phyloP scores from a whole-genome alignment of 2,329 filamentous ascomycete genomes.

The Akanthomyces muscarius region DNA sequence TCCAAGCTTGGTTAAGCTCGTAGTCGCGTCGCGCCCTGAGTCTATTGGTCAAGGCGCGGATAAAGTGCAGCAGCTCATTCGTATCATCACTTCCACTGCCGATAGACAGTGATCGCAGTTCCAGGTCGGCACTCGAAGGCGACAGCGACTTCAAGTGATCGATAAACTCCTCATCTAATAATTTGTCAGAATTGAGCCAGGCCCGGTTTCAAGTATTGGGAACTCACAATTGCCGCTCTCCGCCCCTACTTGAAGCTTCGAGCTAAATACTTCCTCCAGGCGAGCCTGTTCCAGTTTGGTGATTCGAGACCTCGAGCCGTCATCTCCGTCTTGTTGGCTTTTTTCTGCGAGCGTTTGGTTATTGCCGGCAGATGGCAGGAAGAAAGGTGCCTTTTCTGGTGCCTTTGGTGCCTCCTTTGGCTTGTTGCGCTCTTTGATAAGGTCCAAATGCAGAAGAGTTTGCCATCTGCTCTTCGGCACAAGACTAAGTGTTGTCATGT shows the following conservation, averaged over 20 bases:
- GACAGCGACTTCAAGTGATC: constrained; percentile 74
- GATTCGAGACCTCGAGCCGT: constrained; percentile 57
- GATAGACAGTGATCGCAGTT: constrained; percentile 72
- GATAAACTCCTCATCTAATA: constrained; percentile 61
- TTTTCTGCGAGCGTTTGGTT: constrained; percentile 37
- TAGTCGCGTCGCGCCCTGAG: constrained; percentile 73
- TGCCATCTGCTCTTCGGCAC: constrained; percentile 93
- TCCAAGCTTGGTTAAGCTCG: constrained; percentile 94
- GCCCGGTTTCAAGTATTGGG: background rate
- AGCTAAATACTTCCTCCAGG: constrained; percentile 55
- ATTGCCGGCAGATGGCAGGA: constrained; percentile 66
- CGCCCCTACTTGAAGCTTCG: constrained; percentile 51
- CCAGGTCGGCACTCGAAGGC: constrained; percentile 83
- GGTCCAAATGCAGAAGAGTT: constrained; percentile 84
- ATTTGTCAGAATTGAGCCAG: constrained; percentile 21
- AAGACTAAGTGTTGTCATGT: constrained; percentile 83
- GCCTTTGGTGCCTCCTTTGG: constrained; percentile 87
- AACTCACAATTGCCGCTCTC: constrained; percentile 57
- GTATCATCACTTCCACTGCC: constrained; percentile 44
- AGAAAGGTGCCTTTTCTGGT: constrained; percentile 94
- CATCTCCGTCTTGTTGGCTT: constrained; percentile 34
- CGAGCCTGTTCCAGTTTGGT: constrained; percentile 59
- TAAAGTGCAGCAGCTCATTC: constrained; percentile 75
- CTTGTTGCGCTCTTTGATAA: constrained; percentile 91
- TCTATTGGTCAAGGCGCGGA: constrained; percentile 70